Evolutionary conservation across 208 protist genomes (phyloP).

Genomic region (Porcisia hertigi): DNA sequence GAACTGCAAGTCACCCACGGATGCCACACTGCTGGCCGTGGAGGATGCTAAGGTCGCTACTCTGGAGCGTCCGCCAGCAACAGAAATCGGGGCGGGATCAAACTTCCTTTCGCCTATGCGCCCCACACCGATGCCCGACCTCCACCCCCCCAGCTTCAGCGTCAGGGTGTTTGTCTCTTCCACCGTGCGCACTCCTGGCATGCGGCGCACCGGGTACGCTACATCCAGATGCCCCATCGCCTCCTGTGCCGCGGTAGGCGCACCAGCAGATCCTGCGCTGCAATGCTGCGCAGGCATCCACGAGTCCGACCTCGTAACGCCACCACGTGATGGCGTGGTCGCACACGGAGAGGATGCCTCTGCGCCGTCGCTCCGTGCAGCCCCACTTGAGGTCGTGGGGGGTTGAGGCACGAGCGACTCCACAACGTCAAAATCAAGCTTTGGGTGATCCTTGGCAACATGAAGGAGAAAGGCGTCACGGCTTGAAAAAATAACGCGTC

Average conservation of each 20-base stretch:
- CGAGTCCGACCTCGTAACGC: not conserved
- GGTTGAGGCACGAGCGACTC: constrained; percentile 55
- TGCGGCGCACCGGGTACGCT: constrained; percentile 2
- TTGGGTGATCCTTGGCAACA: constrained; percentile 68
- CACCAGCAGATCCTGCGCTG: not conserved
- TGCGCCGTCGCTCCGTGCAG: not conserved
- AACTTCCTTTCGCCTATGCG: not conserved
- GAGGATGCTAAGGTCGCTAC: not conserved
- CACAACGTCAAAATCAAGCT: constrained; percentile 68
- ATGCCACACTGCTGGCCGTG: not conserved
- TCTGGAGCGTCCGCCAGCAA: not conserved
- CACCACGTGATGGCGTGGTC: not conserved
- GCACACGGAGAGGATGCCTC: not conserved
- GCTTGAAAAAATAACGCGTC: constrained; percentile 44
- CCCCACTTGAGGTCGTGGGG: constrained; percentile 1
- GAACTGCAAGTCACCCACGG: not conserved
- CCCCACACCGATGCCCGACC: not conserved
- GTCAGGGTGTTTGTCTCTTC: constrained; percentile 7
- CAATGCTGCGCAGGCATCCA: not conserved
- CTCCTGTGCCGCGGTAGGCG: constrained; percentile 13
- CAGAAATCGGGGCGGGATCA: not conserved
- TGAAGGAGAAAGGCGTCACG: constrained; percentile 83
- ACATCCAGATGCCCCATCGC: not conserved
- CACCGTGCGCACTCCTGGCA: constrained; percentile 13
- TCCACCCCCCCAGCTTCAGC: not conserved